These are phyloP conservation scores for Coniochaeta pulveracea DNA, from an alignment of 2,329 filamentous ascomycete species.

Conservation along the genomic window DNA sequence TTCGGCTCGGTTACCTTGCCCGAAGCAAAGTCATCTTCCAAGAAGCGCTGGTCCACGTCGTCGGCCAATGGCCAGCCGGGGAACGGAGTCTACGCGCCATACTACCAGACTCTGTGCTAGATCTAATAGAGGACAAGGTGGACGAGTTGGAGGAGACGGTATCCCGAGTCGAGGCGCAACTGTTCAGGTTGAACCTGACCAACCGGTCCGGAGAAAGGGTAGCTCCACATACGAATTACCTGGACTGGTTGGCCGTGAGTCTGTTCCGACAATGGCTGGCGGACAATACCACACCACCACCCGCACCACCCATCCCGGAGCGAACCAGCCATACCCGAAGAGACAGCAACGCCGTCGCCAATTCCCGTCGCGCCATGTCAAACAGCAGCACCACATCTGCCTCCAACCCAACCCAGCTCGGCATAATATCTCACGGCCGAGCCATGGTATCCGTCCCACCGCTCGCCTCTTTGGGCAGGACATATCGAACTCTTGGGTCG, in stretches of 20 bases:
- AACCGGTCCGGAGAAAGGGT: slow-evolving; percentile 76
- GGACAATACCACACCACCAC: slow-evolving; percentile 72
- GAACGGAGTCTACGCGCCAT: slow-evolving; percentile 64
- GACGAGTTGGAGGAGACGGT: slow-evolving; percentile 82
- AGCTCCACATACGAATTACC: slow-evolving; percentile 64
- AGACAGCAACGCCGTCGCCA: slow-evolving; percentile 8
- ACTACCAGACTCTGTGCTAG: slow-evolving; percentile 65
- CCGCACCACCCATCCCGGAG: slow-evolving; percentile 20
- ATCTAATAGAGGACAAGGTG: slow-evolving; percentile 90
- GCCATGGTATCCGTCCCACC: slow-evolving; percentile 24
- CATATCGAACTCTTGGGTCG: slow-evolving; percentile 68
- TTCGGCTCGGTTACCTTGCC: slow-evolving; percentile 79
- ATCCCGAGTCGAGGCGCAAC: slow-evolving; percentile 63
- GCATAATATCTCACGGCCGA: slow-evolving; percentile 20
- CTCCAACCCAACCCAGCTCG: slow-evolving; percentile 16
- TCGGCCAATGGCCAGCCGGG: slow-evolving; percentile 83
- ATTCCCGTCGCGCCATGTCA: neutral
- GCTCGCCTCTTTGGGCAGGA: slow-evolving; percentile 52
- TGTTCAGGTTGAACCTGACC: slow-evolving; percentile 71
- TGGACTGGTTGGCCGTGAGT: slow-evolving; percentile 82
- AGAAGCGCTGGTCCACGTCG: slow-evolving; percentile 85
- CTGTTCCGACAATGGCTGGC: slow-evolving; percentile 90
- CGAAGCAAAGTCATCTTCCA: slow-evolving; percentile 75
- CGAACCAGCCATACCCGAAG: slow-evolving; percentile 9
- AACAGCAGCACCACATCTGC: neutral